Evolutionary conservation across 495 filamentous ascomycete species (phyloP).

Genomic region (Trichodelitschia bisporula): DNA sequence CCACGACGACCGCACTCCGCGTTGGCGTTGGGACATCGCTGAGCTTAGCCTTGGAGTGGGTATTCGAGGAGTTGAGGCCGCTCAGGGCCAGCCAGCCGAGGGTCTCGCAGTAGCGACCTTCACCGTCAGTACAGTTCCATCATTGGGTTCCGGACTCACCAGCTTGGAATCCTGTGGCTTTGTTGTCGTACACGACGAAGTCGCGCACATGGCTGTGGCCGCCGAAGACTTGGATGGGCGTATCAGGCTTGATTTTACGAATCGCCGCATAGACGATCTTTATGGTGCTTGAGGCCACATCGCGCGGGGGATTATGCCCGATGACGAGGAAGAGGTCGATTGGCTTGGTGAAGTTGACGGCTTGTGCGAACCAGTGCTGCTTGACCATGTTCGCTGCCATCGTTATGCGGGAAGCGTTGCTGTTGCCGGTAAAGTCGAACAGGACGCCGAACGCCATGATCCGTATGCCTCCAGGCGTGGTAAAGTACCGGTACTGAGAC

Average conservation of each 20-base stretch:
- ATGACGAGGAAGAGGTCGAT: constrained; percentile 19
- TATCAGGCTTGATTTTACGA: constrained; percentile 11
- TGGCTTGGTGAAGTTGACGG: constrained; percentile 13
- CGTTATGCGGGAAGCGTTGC: constrained; percentile 13
- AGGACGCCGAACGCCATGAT: constrained; percentile 21
- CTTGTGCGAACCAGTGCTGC: constrained; percentile 17
- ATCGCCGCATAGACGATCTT: constrained; percentile 15
- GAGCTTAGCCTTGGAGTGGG: too few species aligned
- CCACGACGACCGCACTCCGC: constrained; percentile 14
- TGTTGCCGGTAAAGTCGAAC: constrained; percentile 16
- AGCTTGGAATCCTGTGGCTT: constrained; percentile 16
- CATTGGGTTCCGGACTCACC: constrained; percentile 3
- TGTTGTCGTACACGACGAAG: constrained; percentile 16
- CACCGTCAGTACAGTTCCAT: not conserved
- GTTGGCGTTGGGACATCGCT: constrained; percentile 23
- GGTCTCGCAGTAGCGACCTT: constrained; percentile 21
- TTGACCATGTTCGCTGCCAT: constrained; percentile 12
- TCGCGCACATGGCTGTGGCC: constrained; percentile 19
- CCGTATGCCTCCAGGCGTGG: constrained; percentile 9
- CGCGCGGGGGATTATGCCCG: constrained; percentile 17
- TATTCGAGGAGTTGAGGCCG: constrained; percentile 15
- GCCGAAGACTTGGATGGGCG: constrained; percentile 19
- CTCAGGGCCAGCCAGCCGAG: constrained; percentile 20
- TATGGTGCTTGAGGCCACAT: constrained; percentile 9
- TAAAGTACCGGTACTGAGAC: constrained; percentile 18